Base-by-base conservation (phyloP, 768 basidiomycete species). In the Gymnopilus junonius region DNA sequence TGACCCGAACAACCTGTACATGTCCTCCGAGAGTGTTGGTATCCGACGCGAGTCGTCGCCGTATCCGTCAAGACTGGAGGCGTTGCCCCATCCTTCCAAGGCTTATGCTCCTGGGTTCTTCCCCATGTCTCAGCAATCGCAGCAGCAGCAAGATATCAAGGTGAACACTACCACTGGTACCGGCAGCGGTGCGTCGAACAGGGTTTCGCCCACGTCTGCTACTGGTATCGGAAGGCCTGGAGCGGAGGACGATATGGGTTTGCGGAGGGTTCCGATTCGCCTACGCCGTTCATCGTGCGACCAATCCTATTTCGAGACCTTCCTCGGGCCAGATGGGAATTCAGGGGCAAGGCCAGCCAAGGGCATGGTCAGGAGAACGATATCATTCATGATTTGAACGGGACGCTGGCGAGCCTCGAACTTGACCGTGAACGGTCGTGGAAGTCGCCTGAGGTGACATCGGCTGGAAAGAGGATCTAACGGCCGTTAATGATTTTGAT, bases 371-470 rank as follows among this genome's bases (percentile, higher is more conserved):
- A 48, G 62, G 85, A 85, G 53, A 79, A 81, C 17, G 87, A 89
- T 62, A 55, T 73, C 31, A 82, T 93, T 66, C 85, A 85, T 39
- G 91, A 92, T 74, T 74, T 94, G 56, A 93, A 91, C 68, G 88
- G 89, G 21, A 91, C 88, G 29, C 80, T 94, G 39, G 90, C 92
- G 34, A 91, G 87, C 72, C 83, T 93, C 15, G 83, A 92, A 65
- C 76, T 93, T 60, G 89, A 88, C 69, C 73, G 75, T 7, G 50
- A 34, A 43, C 62, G 31, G 35, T 51, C 48, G 29, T 75, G 74
- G 74, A 75, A 70, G 65, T 58, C 70, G 17, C 58, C 69, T 17
- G 72, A 75, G 34, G 59, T 51, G 15, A 32, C 48, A 5, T 51
- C 58, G 25, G 55, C 64, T 32, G 62, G 59, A 12, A 67, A 63